Conservation (phyloP, 2,329 filamentous ascomycete genomes). For the Xylariaceae sp. region DNA sequence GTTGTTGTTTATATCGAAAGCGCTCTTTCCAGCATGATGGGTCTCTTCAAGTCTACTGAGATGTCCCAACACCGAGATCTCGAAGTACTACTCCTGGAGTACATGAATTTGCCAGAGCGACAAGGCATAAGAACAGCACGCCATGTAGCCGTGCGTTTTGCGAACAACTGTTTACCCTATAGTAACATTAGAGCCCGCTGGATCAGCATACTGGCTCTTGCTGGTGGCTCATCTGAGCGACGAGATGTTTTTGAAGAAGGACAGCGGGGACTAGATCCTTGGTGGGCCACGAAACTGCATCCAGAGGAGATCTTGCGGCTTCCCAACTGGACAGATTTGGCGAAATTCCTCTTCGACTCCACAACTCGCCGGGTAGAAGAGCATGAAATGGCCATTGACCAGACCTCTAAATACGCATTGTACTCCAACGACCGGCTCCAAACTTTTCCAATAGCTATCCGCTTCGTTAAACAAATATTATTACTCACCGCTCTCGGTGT, state of each 20-base stretch:
- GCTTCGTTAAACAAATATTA: slow-evolving; percentile 66
- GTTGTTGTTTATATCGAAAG: slow-evolving; percentile 89
- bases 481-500: slow-evolving; percentile 56
- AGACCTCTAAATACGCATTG: slow-evolving; percentile 41
- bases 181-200: slow-evolving; percentile 80
- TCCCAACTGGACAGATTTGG: slow-evolving; percentile 60
- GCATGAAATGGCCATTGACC: slow-evolving; percentile 47
- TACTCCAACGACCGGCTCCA: slow-evolving; percentile 54
- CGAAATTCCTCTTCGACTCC: slow-evolving; percentile 53
- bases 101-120: slow-evolving; percentile 63
- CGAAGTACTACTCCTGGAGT: slow-evolving; percentile 66
- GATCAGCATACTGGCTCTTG: slow-evolving; percentile 85
- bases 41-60: slow-evolving; percentile 47
- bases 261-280: slow-evolving; percentile 79
- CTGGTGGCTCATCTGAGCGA: slow-evolving; percentile 68
- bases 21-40: slow-evolving; percentile 75
- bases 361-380: slow-evolving; percentile 31
- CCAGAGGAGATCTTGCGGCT: slow-evolving; percentile 45
- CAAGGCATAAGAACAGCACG: slow-evolving; percentile 74
- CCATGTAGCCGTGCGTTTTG: slow-evolving; percentile 85
- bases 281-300: slow-evolving; percentile 48
- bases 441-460: slow-evolving; percentile 72
- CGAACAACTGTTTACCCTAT: slow-evolving; percentile 85
- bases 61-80: slow-evolving; percentile 46
- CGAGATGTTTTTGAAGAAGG: slow-evolving; percentile 91